These are phyloP conservation scores for Pseudogymnoascus sp. DNA, from an alignment of 2,329 filamentous ascomycete species.

Conservation along the genomic window DNA sequence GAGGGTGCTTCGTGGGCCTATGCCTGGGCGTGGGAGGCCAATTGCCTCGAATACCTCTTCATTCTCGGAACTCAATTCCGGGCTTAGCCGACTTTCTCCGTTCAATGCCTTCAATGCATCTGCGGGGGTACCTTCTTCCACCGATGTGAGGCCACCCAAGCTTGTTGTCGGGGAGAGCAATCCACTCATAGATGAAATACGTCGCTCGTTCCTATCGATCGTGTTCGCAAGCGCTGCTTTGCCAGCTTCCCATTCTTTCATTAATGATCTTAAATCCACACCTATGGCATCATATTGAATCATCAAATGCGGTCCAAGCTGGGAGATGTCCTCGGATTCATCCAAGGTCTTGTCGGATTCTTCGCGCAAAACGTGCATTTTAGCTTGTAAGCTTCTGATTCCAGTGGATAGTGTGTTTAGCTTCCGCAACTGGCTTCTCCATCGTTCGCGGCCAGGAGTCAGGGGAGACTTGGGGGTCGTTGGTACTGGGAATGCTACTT, in stretches of 20 bases:
- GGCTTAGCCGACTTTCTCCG: constrained; percentile 53
- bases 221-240: constrained; percentile 74
- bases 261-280: constrained; percentile 69
- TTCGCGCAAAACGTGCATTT: constrained; percentile 84
- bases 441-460: constrained; percentile 71
- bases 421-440: constrained; percentile 80
- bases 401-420: constrained; percentile 82
- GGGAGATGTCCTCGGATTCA: constrained; percentile 61
- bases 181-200: constrained; percentile 53
- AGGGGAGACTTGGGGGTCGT: constrained; percentile 52
- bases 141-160: constrained; percentile 59
- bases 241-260: constrained; percentile 81
- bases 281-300: constrained; percentile 93
- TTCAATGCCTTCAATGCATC: constrained; percentile 73
- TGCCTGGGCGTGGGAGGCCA: constrained; percentile 64
- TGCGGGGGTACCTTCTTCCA: constrained; percentile 51
- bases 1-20: constrained; percentile 61
- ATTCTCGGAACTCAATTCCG: constrained; percentile 51
- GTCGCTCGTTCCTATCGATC: constrained; percentile 72
- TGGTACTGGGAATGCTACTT: constrained; percentile 44
- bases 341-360: constrained; percentile 77
- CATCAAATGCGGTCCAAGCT: constrained; percentile 73
- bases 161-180: constrained; percentile 52
- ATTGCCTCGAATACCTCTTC: constrained; percentile 89
- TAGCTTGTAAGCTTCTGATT: constrained; percentile 86